phyloP scores from a whole-genome alignment of 176 grass and related monocot species.

The Oryza longistaminata region DNA sequence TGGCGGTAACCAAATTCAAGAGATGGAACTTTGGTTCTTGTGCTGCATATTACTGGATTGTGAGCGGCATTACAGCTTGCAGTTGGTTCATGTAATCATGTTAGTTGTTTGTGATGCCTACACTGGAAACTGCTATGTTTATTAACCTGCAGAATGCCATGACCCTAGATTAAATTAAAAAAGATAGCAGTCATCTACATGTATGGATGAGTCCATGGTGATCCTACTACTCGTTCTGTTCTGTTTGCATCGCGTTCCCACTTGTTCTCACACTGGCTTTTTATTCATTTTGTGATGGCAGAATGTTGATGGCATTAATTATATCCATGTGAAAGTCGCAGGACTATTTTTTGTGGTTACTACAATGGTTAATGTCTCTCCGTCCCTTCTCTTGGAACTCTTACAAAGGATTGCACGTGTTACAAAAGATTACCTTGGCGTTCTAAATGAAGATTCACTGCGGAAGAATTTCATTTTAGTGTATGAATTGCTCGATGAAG shows the following conservation, averaged over 20 bases:
- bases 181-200: not conserved
- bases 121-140: not conserved
- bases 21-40: not conserved
- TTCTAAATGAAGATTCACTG: constrained; percentile 95
- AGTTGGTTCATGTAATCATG: not conserved
- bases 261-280: constrained; percentile 4
- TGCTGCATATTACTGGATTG: not conserved
- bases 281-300: constrained; percentile 40
- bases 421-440: constrained; percentile 89
- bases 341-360: constrained; percentile 97
- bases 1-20: not conserved
- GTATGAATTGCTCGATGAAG: constrained; percentile 97
- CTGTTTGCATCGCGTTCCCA: not conserved
- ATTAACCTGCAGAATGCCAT: not conserved
- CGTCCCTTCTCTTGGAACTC: constrained; percentile 95
- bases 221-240: no score
- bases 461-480: constrained; percentile 96
- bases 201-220: not conserved
- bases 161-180: constrained; percentile 10
- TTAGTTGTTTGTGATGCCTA: not conserved
- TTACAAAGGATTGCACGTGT: constrained; percentile 99
- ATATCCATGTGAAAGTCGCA: constrained; percentile 94
- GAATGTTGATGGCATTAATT: constrained; percentile 98
- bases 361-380: constrained; percentile 91
- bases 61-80: not conserved